These are phyloP conservation scores for Danielozyma ontarioensis DNA, from an alignment of 805 yeast genomes.

Conservation along the genomic window DNA sequence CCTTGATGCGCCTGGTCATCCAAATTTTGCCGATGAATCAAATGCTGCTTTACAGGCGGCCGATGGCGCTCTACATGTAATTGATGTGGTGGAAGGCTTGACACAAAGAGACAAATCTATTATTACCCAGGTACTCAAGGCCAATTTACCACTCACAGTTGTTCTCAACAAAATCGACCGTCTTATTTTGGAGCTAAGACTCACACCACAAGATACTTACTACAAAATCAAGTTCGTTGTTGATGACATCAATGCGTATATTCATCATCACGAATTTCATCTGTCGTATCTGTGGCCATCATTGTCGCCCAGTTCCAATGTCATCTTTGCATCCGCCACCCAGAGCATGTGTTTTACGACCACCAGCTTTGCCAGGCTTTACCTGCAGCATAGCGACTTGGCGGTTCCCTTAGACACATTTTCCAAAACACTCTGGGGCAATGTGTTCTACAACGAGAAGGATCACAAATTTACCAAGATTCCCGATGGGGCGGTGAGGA, in stretches of 20 bases:
- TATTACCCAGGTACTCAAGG: constrained; percentile 47
- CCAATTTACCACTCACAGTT: constrained; percentile 49
- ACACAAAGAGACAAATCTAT: constrained; percentile 48
- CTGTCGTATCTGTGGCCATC: constrained; percentile 19
- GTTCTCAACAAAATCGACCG: constrained; percentile 82
- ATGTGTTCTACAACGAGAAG: constrained; percentile 44
- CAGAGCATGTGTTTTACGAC: constrained; percentile 63
- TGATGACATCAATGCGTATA: constrained; percentile 57
- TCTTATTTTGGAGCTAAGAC: constrained; percentile 68
- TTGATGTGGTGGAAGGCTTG: constrained; percentile 86
- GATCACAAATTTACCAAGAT: constrained; percentile 39
- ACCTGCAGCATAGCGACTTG: constrained; percentile 18
- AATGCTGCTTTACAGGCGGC: constrained; percentile 50
- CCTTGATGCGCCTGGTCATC: constrained; percentile 91
- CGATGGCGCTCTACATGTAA: constrained; percentile 64
- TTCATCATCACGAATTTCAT: constrained; percentile 29
- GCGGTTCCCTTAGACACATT: constrained; percentile 33
- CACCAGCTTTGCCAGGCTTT: constrained; percentile 55
- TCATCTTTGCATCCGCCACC: constrained; percentile 68
- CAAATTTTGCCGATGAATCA: constrained; percentile 74
- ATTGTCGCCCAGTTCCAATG: constrained; percentile 63
- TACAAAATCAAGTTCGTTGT: constrained; percentile 58
- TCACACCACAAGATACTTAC: constrained; percentile 72
- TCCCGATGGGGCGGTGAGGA: constrained; percentile 17
- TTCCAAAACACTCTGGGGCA: constrained; percentile 71